These are phyloP conservation scores for Punctularia strigosozonata DNA, from an alignment of 768 basidiomycete species.

Conservation along the genomic window DNA sequence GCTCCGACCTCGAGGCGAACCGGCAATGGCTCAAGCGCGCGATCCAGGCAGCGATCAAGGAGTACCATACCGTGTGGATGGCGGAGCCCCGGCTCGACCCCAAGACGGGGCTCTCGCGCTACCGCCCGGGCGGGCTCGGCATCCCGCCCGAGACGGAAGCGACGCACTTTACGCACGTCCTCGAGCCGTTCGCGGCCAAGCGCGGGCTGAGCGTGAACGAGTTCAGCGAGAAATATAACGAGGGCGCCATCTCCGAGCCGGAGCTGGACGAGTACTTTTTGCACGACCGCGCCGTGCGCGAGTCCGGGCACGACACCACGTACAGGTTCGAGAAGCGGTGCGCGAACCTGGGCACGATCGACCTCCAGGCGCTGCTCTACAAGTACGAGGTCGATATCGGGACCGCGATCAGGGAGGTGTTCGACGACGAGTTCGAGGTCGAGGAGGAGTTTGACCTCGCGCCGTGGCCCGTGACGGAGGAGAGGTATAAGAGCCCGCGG, in stretches of 20 bases:
- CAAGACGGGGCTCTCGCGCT: slow-evolving; percentile 89
- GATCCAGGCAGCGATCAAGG: slow-evolving; percentile 96
- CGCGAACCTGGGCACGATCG: slow-evolving; percentile 93
- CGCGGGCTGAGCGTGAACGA: slow-evolving; percentile 89
- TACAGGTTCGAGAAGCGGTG: slow-evolving; percentile 98
- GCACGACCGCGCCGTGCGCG: slow-evolving; percentile 92
- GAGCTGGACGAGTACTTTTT: slow-evolving; percentile 93
- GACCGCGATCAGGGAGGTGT: slow-evolving; percentile 93
- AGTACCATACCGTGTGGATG: slow-evolving; percentile 97
- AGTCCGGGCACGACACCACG: slow-evolving; percentile 93
- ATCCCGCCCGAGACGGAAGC: slow-evolving; percentile 99
- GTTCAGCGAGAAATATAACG: slow-evolving; percentile 94
- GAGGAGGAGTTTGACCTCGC: slow-evolving; percentile 87
- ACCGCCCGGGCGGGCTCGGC: slow-evolving; percentile 85
- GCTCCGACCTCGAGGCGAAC: slow-evolving; percentile 68
- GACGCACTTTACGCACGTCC: slow-evolving; percentile 93
- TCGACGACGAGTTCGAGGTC: slow-evolving; percentile 83
- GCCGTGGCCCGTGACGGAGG: slow-evolving; percentile 80
- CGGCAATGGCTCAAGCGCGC: slow-evolving; percentile 89
- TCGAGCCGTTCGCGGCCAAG: slow-evolving; percentile 89
- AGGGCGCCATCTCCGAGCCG: slow-evolving; percentile 72
- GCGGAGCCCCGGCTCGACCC: slow-evolving; percentile 90
- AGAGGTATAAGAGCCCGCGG: slow-evolving; percentile 51
- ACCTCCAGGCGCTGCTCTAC: slow-evolving; percentile 90
- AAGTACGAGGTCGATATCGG: slow-evolving; percentile 99